Evolutionary conservation across 441 rosid genomes (phyloP).

Genomic region (Aleurites moluccanus): DNA sequence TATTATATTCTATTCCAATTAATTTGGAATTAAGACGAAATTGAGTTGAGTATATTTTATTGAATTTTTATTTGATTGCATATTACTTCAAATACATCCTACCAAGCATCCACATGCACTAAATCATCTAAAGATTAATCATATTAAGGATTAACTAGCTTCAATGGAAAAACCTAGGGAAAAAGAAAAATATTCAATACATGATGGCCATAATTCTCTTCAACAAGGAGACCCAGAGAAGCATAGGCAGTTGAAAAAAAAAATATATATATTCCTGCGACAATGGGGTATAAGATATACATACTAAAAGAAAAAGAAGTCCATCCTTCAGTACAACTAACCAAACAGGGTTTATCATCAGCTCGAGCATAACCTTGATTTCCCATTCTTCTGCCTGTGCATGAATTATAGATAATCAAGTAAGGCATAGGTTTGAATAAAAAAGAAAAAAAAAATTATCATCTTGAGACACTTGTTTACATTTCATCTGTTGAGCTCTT

Average conservation of each 20-base stretch:
- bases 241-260: conserved; percentile 21
- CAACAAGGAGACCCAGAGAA: conserved; percentile 9
- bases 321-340: conserved; percentile 10
- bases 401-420: conserved; percentile 18
- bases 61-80: background rate
- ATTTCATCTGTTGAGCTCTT: no score
- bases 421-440: background rate
- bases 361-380: conserved; percentile 34
- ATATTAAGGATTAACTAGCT: background rate
- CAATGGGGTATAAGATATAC: conserved; percentile 13
- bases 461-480: no score
- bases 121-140: background rate
- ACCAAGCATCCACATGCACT: background rate
- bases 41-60: background rate
- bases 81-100: background rate
- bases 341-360: conserved; percentile 16
- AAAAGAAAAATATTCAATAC: background rate
- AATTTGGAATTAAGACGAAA: no score
- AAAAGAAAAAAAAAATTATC: no score
- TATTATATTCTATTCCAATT: no score
- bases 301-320: background rate
- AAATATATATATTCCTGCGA: conserved; percentile 6
- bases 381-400: conserved; percentile 65
- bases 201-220: conserved; percentile 10
- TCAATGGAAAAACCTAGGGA: background rate